phyloP scores from a whole-genome alignment of 805 yeast genomes.

The Lipomyces mesembrius region DNA sequence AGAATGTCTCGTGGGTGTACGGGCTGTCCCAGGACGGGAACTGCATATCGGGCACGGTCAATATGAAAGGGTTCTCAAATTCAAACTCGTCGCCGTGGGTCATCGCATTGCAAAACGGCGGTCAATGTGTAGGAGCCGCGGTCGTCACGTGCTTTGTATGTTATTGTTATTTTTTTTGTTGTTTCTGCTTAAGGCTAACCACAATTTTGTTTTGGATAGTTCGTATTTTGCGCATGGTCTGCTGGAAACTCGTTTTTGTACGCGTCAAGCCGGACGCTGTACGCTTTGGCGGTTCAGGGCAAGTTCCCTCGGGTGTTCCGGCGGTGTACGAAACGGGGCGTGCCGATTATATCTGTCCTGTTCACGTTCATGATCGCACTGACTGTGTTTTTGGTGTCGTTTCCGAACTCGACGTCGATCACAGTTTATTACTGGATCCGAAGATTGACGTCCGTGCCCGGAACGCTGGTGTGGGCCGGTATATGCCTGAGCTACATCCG shows the following conservation, averaged over 20 bases:
- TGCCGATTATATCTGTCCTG: slow-evolving; percentile 73
- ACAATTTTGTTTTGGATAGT: background rate
- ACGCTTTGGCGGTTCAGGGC: slow-evolving; percentile 68
- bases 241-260: slow-evolving; percentile 75
- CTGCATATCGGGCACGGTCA: slow-evolving; percentile 25
- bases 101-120: slow-evolving; percentile 68
- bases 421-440: slow-evolving; percentile 40
- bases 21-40: slow-evolving; percentile 12
- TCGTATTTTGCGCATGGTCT: slow-evolving; percentile 54
- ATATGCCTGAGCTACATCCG: slow-evolving; percentile 68
- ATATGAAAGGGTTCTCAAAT: slow-evolving; percentile 49
- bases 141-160: slow-evolving; percentile 56
- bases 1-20: slow-evolving; percentile 27
- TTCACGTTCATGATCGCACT: slow-evolving; percentile 52
- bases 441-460: slow-evolving; percentile 50
- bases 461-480: slow-evolving; percentile 78
- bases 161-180: background rate
- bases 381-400: slow-evolving; percentile 34
- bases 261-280: slow-evolving; percentile 72
- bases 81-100: slow-evolving; percentile 77
- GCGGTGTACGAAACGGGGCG: slow-evolving; percentile 74
- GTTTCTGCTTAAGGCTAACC: background rate
- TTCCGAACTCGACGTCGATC: slow-evolving; percentile 30
- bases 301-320: slow-evolving; percentile 66
- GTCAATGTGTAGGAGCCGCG: slow-evolving; percentile 71